These are phyloP conservation scores for Pichia phayaonensis DNA, from an alignment of 805 yeast genomes.

Conservation along the genomic window DNA sequence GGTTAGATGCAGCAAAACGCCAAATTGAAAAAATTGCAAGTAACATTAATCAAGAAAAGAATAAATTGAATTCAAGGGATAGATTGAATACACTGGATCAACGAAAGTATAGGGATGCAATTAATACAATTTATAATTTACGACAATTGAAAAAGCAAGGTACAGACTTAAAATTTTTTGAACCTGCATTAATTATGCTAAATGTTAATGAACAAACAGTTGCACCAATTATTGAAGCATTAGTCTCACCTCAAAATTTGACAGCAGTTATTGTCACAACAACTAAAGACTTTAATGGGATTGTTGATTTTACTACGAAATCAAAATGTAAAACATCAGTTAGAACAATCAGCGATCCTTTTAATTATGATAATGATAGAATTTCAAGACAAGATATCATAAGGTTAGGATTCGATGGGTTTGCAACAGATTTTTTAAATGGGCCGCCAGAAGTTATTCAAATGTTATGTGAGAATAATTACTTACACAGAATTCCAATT, in stretches of 20 bases:
- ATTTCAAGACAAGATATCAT: constrained; percentile 23
- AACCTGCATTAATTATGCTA: constrained; percentile 69
- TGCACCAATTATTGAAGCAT: constrained; percentile 50
- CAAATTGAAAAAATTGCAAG: constrained; percentile 15
- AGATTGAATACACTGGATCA: constrained; percentile 40
- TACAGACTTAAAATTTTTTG: constrained; percentile 35
- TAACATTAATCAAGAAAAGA: constrained; percentile 11
- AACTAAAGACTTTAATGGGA: constrained; percentile 38
- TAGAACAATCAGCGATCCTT: constrained; percentile 34
- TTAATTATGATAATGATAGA: constrained; percentile 8
- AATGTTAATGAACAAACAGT: constrained; percentile 41
- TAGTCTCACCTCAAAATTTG: constrained; percentile 45
- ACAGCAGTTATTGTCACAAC: constrained; percentile 57
- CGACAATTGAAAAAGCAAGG: constrained; percentile 26
- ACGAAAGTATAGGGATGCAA: constrained; percentile 19
- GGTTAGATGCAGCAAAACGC: constrained; percentile 8
- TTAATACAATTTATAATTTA: constrained; percentile 35
- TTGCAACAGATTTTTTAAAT: constrained; percentile 54
- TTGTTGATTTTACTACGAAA: constrained; percentile 36
- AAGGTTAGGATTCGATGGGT: constrained; percentile 71
- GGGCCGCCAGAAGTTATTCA: constrained; percentile 70
- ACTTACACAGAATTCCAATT: constrained; percentile 55
- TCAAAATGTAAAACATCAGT: constrained; percentile 37
- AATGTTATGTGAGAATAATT: constrained; percentile 56
- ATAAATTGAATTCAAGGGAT: constrained; percentile 38